Conservation (phyloP, 2,329 filamentous ascomycete species). For the Nannizzia gypsea region DNA sequence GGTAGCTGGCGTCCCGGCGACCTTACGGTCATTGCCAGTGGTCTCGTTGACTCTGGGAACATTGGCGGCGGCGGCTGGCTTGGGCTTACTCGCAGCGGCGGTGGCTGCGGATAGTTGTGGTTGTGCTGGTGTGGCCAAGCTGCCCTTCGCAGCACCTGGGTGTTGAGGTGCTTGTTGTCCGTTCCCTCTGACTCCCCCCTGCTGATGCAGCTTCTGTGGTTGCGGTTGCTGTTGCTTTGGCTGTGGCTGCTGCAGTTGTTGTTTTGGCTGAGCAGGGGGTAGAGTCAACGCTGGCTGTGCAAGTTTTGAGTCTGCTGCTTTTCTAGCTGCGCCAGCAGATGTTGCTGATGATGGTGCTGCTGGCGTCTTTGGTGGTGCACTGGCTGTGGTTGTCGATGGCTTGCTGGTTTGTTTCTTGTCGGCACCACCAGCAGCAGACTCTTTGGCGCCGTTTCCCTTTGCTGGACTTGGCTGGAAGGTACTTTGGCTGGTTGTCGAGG, state of each 20-base stretch:
- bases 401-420: neutral
- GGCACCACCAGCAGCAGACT: constrained; percentile 2
- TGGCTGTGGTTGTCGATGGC: neutral
- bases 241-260: neutral
- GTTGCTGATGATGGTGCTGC: neutral
- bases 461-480: constrained; percentile 3
- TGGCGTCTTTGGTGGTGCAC: constrained; percentile 1
- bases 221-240: too few relatives aligned
- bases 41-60: constrained; percentile 4
- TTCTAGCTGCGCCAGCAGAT: constrained; percentile 3
- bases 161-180: constrained; percentile 1
- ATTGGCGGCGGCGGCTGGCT: neutral
- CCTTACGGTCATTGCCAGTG: constrained; percentile 1
- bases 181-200: constrained; percentile 6
- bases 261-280: constrained; percentile 3
- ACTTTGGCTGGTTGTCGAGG: neutral
- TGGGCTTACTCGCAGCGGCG: neutral
- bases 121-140: neutral
- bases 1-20: neutral
- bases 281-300: constrained; percentile 4
- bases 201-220: neutral
- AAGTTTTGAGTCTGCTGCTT: constrained; percentile 4
- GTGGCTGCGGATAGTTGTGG: too few relatives aligned
- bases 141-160: neutral
- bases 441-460: neutral